Evolutionary conservation across 164 flowering plant genomes (phyloP).

Genomic region (Berberis vulgaris): DNA sequence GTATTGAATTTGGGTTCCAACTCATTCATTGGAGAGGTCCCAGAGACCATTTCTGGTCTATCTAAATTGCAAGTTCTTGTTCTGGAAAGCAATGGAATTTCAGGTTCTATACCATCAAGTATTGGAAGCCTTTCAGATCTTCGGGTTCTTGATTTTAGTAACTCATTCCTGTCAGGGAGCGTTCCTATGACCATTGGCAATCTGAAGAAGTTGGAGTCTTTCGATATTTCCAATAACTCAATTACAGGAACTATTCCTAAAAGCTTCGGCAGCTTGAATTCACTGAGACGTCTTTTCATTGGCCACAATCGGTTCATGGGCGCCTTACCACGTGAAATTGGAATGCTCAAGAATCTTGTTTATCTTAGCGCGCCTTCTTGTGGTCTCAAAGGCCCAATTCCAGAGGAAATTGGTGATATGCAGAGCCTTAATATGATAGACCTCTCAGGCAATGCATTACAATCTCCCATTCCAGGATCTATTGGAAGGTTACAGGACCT

Average conservation of each 20-base stretch:
- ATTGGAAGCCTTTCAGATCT: slow-evolving; percentile 9
- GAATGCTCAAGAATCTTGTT: slow-evolving; percentile 5
- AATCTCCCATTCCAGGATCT: slow-evolving; percentile 8
- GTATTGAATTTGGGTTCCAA: slow-evolving; percentile 8
- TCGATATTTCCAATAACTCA: slow-evolving; percentile 11
- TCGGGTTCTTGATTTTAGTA: slow-evolving; percentile 6
- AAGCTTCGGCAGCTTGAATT: slow-evolving; percentile 1
- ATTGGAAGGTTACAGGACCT: slow-evolving; percentile 11
- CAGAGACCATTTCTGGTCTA: slow-evolving; percentile 4
- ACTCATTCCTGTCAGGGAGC: slow-evolving; percentile 9
- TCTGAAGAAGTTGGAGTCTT: slow-evolving; percentile 1
- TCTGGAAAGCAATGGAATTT: slow-evolving; percentile 5
- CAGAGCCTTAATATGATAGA: slow-evolving; percentile 4
- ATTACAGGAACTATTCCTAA: slow-evolving; percentile 8
- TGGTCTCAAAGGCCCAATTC: slow-evolving; percentile 8
- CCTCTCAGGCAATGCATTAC: slow-evolving; percentile 8
- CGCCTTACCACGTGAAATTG: slow-evolving; percentile 7
- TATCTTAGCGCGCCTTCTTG: slow-evolving; percentile 5
- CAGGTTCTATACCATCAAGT: slow-evolving; percentile 7
- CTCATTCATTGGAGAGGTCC: slow-evolving; percentile 10
- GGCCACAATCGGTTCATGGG: slow-evolving; percentile 5
- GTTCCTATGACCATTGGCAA: slow-evolving; percentile 4
- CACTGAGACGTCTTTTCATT: slow-evolving; percentile 4
- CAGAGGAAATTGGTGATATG: slow-evolving; percentile 7
- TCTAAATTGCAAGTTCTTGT: slow-evolving; percentile 5